These are phyloP conservation scores for Hypoxylon cercidicola DNA, from an alignment of 495 filamentous ascomycete genomes.

Conservation along the genomic window DNA sequence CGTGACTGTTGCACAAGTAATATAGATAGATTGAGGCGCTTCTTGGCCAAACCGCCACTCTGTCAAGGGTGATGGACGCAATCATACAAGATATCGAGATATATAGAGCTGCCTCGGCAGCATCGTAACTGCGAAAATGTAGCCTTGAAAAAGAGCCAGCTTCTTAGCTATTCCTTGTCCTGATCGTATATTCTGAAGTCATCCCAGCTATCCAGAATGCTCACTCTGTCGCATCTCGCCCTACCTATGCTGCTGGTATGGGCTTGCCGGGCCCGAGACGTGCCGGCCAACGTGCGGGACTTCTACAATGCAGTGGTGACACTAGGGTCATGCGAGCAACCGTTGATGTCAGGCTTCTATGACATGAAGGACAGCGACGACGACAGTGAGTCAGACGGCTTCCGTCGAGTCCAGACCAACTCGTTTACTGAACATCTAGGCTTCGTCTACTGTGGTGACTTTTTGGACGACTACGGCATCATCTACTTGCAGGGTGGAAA, in stretches of 20 bases:
- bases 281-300: constrained; percentile 7
- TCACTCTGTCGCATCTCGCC: neutral
- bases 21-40: neutral
- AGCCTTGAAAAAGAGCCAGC: neutral
- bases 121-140: neutral
- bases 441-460: constrained; percentile 26
- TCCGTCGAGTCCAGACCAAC: neutral
- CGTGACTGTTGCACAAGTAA: neutral
- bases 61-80: neutral
- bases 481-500: constrained; percentile 15
- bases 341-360: constrained; percentile 17
- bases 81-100: neutral
- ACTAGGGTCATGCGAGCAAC: constrained; percentile 10
- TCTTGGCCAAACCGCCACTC: constrained; percentile 1
- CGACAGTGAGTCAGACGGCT: constrained; percentile 13
- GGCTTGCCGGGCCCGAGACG: constrained; percentile 10
- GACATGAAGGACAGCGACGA: constrained; percentile 12
- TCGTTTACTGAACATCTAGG: constrained; percentile 4
- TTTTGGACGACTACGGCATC: constrained; percentile 18
- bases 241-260: neutral
- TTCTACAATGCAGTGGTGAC: constrained; percentile 19
- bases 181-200: neutral
- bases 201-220: neutral
- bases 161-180: neutral
- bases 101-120: neutral